A percentile compares a stretch with the other conserved stretches of the same genome.
Conservation (phyloP, 1,284 basidiomycete species). For the Termitomyces sp. region DNA sequence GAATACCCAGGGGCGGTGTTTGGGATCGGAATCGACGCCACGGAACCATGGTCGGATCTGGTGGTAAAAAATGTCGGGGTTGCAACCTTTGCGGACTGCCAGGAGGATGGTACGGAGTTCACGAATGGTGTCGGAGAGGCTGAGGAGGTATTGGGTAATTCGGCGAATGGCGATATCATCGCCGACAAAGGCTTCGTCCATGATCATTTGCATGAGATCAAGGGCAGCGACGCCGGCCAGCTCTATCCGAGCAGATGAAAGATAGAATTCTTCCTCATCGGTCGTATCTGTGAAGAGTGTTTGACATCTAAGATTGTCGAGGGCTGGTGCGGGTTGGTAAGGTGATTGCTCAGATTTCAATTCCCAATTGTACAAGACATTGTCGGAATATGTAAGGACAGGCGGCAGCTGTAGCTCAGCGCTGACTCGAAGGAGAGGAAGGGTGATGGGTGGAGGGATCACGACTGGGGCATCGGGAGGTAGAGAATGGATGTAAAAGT, state of each 20-base stretch:
- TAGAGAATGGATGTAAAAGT: slow-evolving; percentile 84
- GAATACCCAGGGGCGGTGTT: slow-evolving; percentile 65
- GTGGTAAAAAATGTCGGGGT: slow-evolving; percentile 80
- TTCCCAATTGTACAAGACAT: slow-evolving; percentile 90
- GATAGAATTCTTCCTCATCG: slow-evolving; percentile 90
- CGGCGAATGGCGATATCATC: slow-evolving; percentile 74
- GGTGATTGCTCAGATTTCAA: slow-evolving; percentile 29
- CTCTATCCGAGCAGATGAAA: slow-evolving; percentile 88
- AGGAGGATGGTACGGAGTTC: slow-evolving; percentile 59
- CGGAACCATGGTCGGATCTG: slow-evolving; percentile 90
- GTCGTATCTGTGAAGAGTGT: slow-evolving; percentile 76
- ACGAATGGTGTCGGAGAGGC: slow-evolving; percentile 64
- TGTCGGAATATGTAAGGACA: slow-evolving; percentile 89
- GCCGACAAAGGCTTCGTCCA: slow-evolving; percentile 90
- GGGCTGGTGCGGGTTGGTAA: slow-evolving; percentile 19
- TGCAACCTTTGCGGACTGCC: slow-evolving; percentile 67
- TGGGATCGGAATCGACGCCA: slow-evolving; percentile 70
- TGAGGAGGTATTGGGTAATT: slow-evolving; percentile 68
- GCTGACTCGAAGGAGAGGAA: slow-evolving; percentile 79
- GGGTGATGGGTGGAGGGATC: slow-evolving; percentile 70
- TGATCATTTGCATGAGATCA: slow-evolving; percentile 78
- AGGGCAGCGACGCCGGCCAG: slow-evolving; percentile 84
- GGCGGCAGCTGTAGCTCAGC: slow-evolving; percentile 81
- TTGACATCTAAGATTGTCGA: slow-evolving; percentile 57
- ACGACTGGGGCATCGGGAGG: slow-evolving; percentile 47